Evolutionary conservation across 805 yeast species (phyloP), one percentile per base, ranked within the genome.

Genomic region (Scheffersomyces coipomensis): DNA sequence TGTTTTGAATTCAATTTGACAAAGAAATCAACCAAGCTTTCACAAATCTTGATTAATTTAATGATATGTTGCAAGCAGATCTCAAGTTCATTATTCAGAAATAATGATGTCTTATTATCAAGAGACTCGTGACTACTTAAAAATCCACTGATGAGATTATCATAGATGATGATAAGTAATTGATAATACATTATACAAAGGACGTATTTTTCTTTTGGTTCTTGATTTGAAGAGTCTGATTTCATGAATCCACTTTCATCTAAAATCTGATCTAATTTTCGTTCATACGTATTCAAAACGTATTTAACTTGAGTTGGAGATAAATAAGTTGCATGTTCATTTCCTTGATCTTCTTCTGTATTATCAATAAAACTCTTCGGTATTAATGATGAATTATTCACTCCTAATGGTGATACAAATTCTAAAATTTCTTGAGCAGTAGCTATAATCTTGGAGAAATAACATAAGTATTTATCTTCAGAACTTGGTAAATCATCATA

Each of bases 361-460:
- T 12, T 21, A 27, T 27, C 30, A 27, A 27, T 8, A 15, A 27
- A 27, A 15, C 12, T 27, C 18, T 27, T 27, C 5, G 17, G 17
- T 4, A 15, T 27, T 27, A 27, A 13, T 18, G 33, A 26, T 11
- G 32, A 23, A 10, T 29, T 22, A 19, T 33, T 29, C 6, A 15
- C 29, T 25, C 22, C 27, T 22, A 16, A 8, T 4, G 40, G n/a
- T 11, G 29, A 19, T 7, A 25, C 18, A 41, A 60, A 70, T 37
- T 64, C 67, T 41, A 68, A 58, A 18, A 75, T 66, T 37, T 75
- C 79, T 51, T 76, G 80, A 12, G 81, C 81, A 29, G 70, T 54
- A 2, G 68, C 56, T n/a, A 76, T 65, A 16, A 76, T 46, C 37
- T 66, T 61, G 1, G 79, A 63, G 45, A 70, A 69, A 39, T 60